phyloP scores from a whole-genome alignment of 495 filamentous ascomycete species.

The Amorphotheca resinae region DNA sequence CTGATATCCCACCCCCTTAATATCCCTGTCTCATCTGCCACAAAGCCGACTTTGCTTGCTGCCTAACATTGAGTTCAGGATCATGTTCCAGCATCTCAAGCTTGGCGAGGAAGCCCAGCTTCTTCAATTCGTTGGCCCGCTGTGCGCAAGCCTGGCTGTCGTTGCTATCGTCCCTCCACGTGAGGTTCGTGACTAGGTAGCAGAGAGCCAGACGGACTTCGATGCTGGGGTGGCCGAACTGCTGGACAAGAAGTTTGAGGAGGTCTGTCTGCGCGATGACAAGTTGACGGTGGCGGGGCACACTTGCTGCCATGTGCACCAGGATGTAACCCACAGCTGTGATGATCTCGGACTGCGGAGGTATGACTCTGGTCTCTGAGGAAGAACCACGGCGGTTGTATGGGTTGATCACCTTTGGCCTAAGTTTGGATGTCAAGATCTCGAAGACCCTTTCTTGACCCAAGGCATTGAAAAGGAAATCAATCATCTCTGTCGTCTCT shows the following conservation, averaged over 20 bases:
- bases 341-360: constrained; percentile 60
- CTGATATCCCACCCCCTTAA: too few species aligned
- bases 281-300: constrained; percentile 58
- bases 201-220: constrained; percentile 63
- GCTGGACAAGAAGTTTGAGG: constrained; percentile 50
- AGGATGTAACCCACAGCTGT: constrained; percentile 62
- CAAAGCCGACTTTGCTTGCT: constrained; percentile 68
- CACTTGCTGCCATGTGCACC: constrained; percentile 73
- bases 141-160: constrained; percentile 48
- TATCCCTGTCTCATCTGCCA: constrained; percentile 43
- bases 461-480: constrained; percentile 64
- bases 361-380: constrained; percentile 30
- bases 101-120: constrained; percentile 56
- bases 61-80: constrained; percentile 67
- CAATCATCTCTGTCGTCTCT: constrained; percentile 71
- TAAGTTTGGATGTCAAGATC: constrained; percentile 61
- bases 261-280: constrained; percentile 44
- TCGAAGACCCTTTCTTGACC: constrained; percentile 64
- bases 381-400: constrained; percentile 23
- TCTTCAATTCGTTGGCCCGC: constrained; percentile 53
- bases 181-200: constrained; percentile 74
- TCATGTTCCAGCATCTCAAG: constrained; percentile 56
- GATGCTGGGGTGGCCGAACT: constrained; percentile 58
- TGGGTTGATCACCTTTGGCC: constrained; percentile 38
- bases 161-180: constrained; percentile 58